Percentiles rank a stretch among this genome's conserved stretches.
These are phyloP conservation scores for Metschnikowia corniflorae DNA, from an alignment of 805 yeast species.

Conservation along the genomic window DNA sequence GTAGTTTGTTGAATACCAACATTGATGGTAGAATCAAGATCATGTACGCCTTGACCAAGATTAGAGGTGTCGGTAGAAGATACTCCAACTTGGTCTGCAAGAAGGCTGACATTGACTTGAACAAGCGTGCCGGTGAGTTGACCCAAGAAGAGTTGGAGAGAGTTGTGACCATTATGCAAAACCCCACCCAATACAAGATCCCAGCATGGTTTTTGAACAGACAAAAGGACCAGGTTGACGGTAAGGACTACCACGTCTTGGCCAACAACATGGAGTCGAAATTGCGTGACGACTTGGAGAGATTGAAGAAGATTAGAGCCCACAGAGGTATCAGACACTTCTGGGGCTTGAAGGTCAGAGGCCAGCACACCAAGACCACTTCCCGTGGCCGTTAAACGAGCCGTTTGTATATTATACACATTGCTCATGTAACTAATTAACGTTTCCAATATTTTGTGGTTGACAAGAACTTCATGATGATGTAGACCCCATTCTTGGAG, in stretches of 20 bases:
- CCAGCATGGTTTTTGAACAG: slow-evolving; percentile 98
- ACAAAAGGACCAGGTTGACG: slow-evolving; percentile 97
- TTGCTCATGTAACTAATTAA: slow-evolving; percentile 21
- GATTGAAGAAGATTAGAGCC: slow-evolving; percentile 99
- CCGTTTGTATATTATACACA: slow-evolving; percentile 2
- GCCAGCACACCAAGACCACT: slow-evolving; percentile 99
- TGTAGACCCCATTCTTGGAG: too few species aligned
- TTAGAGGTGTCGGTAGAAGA: slow-evolving; percentile 99
- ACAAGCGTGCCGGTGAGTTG: slow-evolving; percentile 99
- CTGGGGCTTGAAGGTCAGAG: slow-evolving; percentile 99
- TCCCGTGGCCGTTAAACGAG: slow-evolving; percentile 72
- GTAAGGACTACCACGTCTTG: slow-evolving; percentile 98
- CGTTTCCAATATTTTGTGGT: slow-evolving; percentile 12
- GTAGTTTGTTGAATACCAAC: slow-evolving; percentile 98
- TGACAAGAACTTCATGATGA: too few species aligned
- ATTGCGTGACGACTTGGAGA: slow-evolving; percentile 99
- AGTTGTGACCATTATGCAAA: slow-evolving; percentile 99
- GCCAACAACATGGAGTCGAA: slow-evolving; percentile 99
- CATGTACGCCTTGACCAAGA: slow-evolving; percentile 99
- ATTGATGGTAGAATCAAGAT: slow-evolving; percentile 99
- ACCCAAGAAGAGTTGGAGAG: slow-evolving; percentile 99
- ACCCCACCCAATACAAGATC: slow-evolving; percentile 98
- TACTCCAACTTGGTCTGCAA: slow-evolving; percentile 99
- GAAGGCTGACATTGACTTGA: slow-evolving; percentile 98
- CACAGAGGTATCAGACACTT: slow-evolving; percentile 99